A percentile compares a stretch with the other conserved stretches of the same genome.
phyloP scores from a whole-genome alignment of 441 rosid genomes.

The Pelargonium fulgidum region DNA sequence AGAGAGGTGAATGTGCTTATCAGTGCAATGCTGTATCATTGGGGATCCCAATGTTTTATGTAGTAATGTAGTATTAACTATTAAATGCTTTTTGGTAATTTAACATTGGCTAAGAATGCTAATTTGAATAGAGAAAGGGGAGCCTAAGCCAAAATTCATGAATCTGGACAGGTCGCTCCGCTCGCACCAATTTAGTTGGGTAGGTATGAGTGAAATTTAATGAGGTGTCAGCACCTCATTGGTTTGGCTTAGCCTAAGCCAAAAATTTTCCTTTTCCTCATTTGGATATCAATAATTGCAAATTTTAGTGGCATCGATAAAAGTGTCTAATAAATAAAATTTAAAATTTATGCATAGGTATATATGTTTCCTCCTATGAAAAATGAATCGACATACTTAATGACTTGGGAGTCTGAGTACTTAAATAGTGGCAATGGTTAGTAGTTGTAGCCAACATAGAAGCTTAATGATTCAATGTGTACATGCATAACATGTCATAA shows the following conservation, averaged over 20 bases:
- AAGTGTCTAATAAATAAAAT: conserved; percentile 5
- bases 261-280: too few species aligned
- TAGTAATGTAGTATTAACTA: not conserved
- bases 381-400: too few species aligned
- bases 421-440: not conserved
- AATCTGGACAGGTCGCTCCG: too few species aligned
- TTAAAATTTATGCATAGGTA: not conserved
- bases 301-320: not conserved
- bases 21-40: not conserved
- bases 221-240: too few species aligned
- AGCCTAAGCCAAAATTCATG: too few species aligned
- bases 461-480: too few species aligned
- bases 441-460: not conserved
- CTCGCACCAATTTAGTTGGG: too few species aligned
- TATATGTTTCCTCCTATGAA: too few species aligned
- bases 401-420: not conserved
- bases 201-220: too few species aligned
- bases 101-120: not conserved
- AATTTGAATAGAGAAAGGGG: not conserved
- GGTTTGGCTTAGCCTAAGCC: too few species aligned
- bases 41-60: conserved; percentile 7
- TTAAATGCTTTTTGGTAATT: not conserved
- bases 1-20: too few species aligned
- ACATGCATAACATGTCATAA: too few species aligned
- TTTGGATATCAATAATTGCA: not conserved